Evolutionary conservation across 2,329 filamentous ascomycete genomes (phyloP), one percentile per base, ranked within the genome.

Genomic region (Apiospora aurea): DNA sequence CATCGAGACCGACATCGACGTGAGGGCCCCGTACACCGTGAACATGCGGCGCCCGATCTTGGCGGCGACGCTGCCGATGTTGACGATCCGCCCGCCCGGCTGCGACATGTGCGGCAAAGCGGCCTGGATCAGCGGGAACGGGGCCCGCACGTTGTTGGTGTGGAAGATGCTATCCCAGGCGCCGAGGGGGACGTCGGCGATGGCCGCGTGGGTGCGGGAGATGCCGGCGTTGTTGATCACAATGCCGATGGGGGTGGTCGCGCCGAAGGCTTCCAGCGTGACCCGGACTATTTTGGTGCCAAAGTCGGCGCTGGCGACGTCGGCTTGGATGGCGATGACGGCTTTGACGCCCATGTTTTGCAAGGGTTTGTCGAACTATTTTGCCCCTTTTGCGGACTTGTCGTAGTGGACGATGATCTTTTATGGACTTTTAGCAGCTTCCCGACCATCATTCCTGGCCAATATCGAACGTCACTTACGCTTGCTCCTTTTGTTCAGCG

Each of bases 171-270:
- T 76, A 18, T 69, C 67, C 67, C 78, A 70, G 0, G 82, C 57
- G 44, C 80, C 73, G 10, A 79, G 78, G 7, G 75, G 70, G 0
- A 76, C 77, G 0, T 77, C 70, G 4, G 80, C 75, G 14, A 75
- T 69, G 4, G 77, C 75, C 1, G 76, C 69, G 6, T 75, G 64
- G 10, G 74, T 70, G 24, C 72, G 72, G 7, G 71, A 77, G 4
- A 72, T 71, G 1, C 78, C 81, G 1, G 83, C 83, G 53, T 84
- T 84, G 73, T 85, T 85, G 21, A 85, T 82, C 0, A 85, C 69
- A 47, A 85, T 85, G 68, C 85, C 83, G 69, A 85, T 82, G 14
- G 79, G 76, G 46, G 83, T 78, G 0, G 76, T 77, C 8, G n/a
- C n/a, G n/a, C 72, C 69, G 69, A 85, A 81, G 0, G 73, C 78